Evolutionary conservation across 306 rosid species (phyloP), one percentile per base, ranked within the genome.

Genomic region (Acacia crassicarpa): DNA sequence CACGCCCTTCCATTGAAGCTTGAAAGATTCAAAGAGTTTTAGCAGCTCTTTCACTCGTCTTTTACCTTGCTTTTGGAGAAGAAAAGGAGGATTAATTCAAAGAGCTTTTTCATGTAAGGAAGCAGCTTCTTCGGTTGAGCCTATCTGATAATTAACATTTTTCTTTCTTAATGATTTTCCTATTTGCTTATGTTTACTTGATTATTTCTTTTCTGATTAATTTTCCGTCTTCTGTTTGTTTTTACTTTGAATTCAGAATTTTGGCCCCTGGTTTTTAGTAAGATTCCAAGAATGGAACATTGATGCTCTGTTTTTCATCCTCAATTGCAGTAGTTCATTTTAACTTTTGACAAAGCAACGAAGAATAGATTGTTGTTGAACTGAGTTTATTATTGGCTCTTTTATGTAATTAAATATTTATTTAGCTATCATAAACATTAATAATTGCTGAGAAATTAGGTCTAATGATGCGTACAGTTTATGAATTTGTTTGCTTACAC

Each of bases 111-210:
- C 72, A 78, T 74, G 51, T 87, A 76, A 74, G 74, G 25, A 73
- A 82, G 78, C 84, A 78, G 78, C 73, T 85, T 77, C 86, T 86
- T 54, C 6, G 98, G 90, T 91, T 97, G 92, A 87, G 53, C 86
- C 66, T 81, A 44, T 85, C 46, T 38, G 91, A 93, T 88, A 91
- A 80, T 80, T 22, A 62, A 76, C 78, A 61, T 74, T 67, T 76
- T 56, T 83, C 49, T 25, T 82, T 82, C 27, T 79, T 73, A 27
- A 9, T 80, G 4, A 72, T 23, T 76, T 25, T 76, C 41, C 20
- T 66, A 40, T 20, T 68, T 16, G 27, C 8, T 40, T 71, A 43
- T 75, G 70, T 33, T 81, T 76, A 13, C 81, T 32, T 67, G 51
- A 79, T 78, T 70, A 48, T 80, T 75, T 3, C 16, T 75, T 33